Evolutionary conservation across 2,329 filamentous ascomycete species (phyloP).

Genomic region (Alternaria sp.): DNA sequence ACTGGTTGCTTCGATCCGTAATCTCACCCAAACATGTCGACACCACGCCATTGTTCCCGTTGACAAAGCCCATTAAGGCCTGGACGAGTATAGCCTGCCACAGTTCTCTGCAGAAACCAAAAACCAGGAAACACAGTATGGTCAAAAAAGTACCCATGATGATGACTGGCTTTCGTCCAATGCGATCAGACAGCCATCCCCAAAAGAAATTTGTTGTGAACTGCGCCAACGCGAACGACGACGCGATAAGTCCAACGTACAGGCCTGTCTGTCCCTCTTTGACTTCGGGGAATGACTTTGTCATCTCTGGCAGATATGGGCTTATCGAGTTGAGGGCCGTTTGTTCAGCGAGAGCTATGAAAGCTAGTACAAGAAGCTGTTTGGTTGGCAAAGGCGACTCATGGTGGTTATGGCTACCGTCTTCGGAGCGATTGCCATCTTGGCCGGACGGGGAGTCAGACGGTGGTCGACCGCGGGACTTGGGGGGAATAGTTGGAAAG

Average conservation of each 20-base stretch:
- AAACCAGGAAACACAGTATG: slow-evolving; percentile 80
- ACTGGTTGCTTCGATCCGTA: slow-evolving; percentile 94
- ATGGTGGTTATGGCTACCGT: slow-evolving; percentile 51
- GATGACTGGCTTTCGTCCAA: slow-evolving; percentile 84
- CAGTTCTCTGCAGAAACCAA: slow-evolving; percentile 84
- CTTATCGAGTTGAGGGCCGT: slow-evolving; percentile 96
- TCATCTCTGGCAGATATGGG: slow-evolving; percentile 94
- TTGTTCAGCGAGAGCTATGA: slow-evolving; percentile 92
- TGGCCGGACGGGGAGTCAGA: slow-evolving; percentile 40
- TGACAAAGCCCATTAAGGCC: slow-evolving; percentile 87
- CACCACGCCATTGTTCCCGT: slow-evolving; percentile 93
- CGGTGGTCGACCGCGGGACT: slow-evolving; percentile 66
- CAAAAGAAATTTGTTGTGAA: slow-evolving; percentile 91
- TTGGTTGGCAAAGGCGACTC: slow-evolving; percentile 80
- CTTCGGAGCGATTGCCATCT: slow-evolving; percentile 46
- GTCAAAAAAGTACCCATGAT: slow-evolving; percentile 84
- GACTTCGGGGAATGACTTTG: slow-evolving; percentile 82
- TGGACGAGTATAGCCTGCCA: slow-evolving; percentile 89
- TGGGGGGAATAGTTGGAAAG: slow-evolving; percentile 78
- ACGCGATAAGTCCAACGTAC: slow-evolving; percentile 90
- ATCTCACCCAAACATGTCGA: slow-evolving; percentile 94
- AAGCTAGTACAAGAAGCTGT: slow-evolving; percentile 83
- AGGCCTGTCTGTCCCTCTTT: slow-evolving; percentile 75
- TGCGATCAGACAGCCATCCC: slow-evolving; percentile 81
- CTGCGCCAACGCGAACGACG: slow-evolving; percentile 90